A percentile compares a stretch with the other conserved stretches of the same genome.
These are phyloP conservation scores for Benincasa hispida DNA, from an alignment of 306 rosid genomes.

Conservation along the genomic window DNA sequence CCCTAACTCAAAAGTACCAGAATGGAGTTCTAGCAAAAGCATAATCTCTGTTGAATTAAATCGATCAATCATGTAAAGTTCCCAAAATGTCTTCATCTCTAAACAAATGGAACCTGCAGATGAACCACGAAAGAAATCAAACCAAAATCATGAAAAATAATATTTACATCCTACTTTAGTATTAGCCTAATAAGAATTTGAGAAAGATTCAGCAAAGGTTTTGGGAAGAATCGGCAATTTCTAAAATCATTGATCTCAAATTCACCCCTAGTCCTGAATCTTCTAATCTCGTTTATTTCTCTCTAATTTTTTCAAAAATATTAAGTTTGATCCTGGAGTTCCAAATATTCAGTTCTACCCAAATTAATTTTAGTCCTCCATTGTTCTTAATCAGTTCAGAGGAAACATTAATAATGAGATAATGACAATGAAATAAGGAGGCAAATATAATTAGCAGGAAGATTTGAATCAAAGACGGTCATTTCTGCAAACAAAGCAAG, in stretches of 20 bases:
- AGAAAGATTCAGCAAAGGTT: background rate
- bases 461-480: no score
- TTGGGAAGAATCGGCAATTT: background rate
- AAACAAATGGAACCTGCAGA: slow-evolving; percentile 47
- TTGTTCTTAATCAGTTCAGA: background rate
- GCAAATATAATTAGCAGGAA: background rate
- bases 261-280: background rate
- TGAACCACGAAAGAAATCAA: background rate
- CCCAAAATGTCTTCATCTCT: slow-evolving; percentile 38
- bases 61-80: slow-evolving; percentile 17
- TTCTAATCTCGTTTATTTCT: background rate
- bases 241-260: background rate
- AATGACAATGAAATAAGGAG: background rate
- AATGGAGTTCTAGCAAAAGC: background rate
- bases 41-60: background rate
- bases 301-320: no score
- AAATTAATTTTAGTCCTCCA: no score
- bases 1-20: background rate
- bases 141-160: background rate
- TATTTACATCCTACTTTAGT: background rate
- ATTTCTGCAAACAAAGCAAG: background rate
- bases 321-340: no score
- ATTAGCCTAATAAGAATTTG: background rate
- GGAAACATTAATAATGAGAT: no score
- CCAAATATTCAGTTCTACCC: no score